Conservation (phyloP, 306 rosid genomes). For the Dryas alaskensis region DNA sequence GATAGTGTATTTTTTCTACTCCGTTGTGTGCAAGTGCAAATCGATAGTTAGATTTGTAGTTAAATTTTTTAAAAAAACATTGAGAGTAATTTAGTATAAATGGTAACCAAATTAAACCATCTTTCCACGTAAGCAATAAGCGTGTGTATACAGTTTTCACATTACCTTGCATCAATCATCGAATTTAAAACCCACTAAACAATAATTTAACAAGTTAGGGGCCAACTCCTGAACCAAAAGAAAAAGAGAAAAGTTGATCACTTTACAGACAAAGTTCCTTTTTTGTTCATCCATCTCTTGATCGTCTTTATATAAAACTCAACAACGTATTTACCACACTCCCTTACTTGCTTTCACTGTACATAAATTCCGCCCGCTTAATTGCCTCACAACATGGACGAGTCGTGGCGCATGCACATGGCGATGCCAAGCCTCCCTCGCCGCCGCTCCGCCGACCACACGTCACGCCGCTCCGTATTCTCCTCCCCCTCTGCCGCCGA, state of each 20-base stretch:
- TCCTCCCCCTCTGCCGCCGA: slow-evolving; percentile 29
- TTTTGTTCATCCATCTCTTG: neutral
- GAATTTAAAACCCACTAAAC: neutral
- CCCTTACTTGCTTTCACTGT: neutral
- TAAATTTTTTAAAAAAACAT: too few relatives aligned
- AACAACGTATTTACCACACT: neutral
- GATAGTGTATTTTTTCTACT: too few relatives aligned
- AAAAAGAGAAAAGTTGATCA: neutral
- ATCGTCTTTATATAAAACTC: neutral
- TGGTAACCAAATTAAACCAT: slow-evolving; percentile 5
- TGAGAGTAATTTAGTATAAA: too few relatives aligned
- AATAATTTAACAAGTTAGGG: neutral
- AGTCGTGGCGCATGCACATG: slow-evolving; percentile 55
- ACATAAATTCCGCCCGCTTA: neutral
- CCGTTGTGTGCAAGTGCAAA: too few relatives aligned
- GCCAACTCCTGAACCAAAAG: neutral
- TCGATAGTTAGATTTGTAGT: too few relatives aligned
- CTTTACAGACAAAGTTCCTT: slow-evolving; percentile 22
- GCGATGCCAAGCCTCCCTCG: slow-evolving; percentile 52
- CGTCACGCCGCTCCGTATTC: slow-evolving; percentile 28
- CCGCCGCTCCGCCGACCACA: slow-evolving; percentile 46
- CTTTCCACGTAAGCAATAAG: slow-evolving; percentile 36
- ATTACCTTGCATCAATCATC: slow-evolving; percentile 14
- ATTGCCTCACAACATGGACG: slow-evolving; percentile 43
- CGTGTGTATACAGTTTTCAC: neutral